Evolutionary conservation across 345 rosid species (phyloP), one percentile per base, ranked within the genome.

Genomic region (Brassica carinata): DNA sequence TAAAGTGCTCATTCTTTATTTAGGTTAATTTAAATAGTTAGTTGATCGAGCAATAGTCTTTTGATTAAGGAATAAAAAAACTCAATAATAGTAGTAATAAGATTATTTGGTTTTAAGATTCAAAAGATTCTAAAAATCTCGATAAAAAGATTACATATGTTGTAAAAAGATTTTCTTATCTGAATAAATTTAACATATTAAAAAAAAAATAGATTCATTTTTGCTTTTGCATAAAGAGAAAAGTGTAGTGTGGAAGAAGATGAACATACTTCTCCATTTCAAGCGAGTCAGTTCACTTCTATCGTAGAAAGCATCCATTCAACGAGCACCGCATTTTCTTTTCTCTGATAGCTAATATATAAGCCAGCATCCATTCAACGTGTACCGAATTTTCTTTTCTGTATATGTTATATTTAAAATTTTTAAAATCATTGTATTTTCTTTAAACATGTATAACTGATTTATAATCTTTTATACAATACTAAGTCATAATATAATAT

Each of bases 241-340:
- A 53, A 64, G 66, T 55, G 9, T 15, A 55, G 23, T 55, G 17
- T 55, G 61, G 23, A 55, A 7, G 61, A 17, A 55, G 61, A 55
- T 55, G 61, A 55, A 55, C 64, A 31, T 45, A 71, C 57, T 51
- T 78, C 62, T 72, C 77, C 77, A 79, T 65, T 72, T 57, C 59
- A 66, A 73, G 77, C 55, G 15, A 65, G 8, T 59, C 11, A 27
- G 19, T 66, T 38, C 61, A 58, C 26, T 10, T 26, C 2, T 59
- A 67, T 26, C 40, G 33, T 26, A 43, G 7, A 73, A 66, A 58
- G 51, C 72, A 45, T 64, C 77, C 33, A 19, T 29, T 63, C 64
- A 51, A 51, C 66, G 43, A 34, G 72, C 34, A 71, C 65, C 55
- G 57, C 40, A 7, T 14, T 31, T 71, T 63, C 57, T 43, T 61